phyloP scores from a whole-genome alignment of 2,329 filamentous ascomycete genomes.

The Cladosporium sp. region DNA sequence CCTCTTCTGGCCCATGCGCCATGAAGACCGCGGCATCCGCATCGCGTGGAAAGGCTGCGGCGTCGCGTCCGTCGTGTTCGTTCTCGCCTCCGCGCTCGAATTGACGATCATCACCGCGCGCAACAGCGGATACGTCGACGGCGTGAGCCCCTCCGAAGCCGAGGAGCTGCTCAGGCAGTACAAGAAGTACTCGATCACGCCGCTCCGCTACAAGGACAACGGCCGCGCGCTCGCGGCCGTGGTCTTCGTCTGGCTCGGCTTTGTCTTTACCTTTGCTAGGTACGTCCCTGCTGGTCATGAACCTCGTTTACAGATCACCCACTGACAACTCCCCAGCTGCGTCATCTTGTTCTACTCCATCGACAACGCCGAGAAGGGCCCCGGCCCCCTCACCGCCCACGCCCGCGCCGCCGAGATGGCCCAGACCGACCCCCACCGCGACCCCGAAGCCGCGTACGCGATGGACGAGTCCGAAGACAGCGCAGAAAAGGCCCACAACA shows the following conservation, averaged over 20 bases:
- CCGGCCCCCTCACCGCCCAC: slow-evolving; percentile 35
- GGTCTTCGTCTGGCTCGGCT: slow-evolving; percentile 50
- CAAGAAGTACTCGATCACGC: slow-evolving; percentile 32
- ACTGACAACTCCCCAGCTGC: slow-evolving; percentile 25
- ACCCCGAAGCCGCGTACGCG: background rate
- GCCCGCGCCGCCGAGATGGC: slow-evolving; percentile 17
- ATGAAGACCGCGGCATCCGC: slow-evolving; percentile 44
- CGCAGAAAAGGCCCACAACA: background rate
- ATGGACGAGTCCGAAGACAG: background rate
- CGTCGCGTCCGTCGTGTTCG: slow-evolving; percentile 42
- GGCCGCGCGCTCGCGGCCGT: slow-evolving; percentile 45
- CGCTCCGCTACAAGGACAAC: slow-evolving; percentile 44
- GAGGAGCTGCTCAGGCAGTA: slow-evolving; percentile 27
- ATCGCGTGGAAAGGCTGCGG: slow-evolving; percentile 51
- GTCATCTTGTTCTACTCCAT: slow-evolving; percentile 35
- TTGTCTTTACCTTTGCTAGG: slow-evolving; percentile 44
- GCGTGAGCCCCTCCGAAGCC: slow-evolving; percentile 28
- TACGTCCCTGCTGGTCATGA: slow-evolving; percentile 18
- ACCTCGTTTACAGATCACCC: background rate
- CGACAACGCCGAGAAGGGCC: slow-evolving; percentile 31
- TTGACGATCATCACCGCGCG: slow-evolving; percentile 48
- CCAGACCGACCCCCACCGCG: background rate
- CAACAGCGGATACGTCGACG: slow-evolving; percentile 41
- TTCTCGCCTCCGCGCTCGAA: slow-evolving; percentile 43
- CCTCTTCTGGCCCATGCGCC: slow-evolving; percentile 53